phyloP scores from a whole-genome alignment of 2,329 filamentous ascomycete species.

The Paecilomyces fulvus region DNA sequence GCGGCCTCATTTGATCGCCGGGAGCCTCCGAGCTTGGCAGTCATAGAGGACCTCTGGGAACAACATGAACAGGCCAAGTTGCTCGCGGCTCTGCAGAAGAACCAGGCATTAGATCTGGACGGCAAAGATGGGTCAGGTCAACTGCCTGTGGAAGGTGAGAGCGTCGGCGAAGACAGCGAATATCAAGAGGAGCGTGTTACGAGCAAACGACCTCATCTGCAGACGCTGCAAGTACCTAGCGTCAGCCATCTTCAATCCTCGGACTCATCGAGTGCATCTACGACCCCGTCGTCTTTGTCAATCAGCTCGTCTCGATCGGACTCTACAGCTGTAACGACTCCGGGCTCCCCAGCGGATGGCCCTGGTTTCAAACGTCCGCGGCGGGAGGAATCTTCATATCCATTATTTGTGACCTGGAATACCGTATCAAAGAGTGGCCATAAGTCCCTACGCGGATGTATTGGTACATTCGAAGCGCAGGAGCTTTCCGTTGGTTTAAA shows the following conservation, averaged over 20 bases:
- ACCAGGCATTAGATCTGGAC: conserved; percentile 11
- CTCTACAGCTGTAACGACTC: conserved; percentile 35
- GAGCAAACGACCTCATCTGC: conserved; percentile 9
- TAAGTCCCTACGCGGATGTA: conserved; percentile 78
- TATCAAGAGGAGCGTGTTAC: conserved; percentile 4
- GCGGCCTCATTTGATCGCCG: conserved; percentile 65
- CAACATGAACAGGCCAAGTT: conserved; percentile 38
- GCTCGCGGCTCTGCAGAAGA: conserved; percentile 25
- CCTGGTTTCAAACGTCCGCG: conserved; percentile 13
- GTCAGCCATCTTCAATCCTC: conserved; percentile 30
- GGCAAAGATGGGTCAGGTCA: conserved; percentile 6
- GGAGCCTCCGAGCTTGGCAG: conserved; percentile 56
- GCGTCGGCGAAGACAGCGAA: conserved; percentile 16
- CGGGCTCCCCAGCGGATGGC: conserved; percentile 30
- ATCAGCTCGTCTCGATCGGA: conserved; percentile 39
- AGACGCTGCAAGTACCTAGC: conserved; percentile 21
- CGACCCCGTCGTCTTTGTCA: conserved; percentile 38
- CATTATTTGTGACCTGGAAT: conserved; percentile 95
- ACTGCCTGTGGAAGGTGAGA: conserved; percentile 14
- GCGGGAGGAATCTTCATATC: conserved; percentile 46
- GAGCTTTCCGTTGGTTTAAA: conserved; percentile 64
- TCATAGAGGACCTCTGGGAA: conserved; percentile 63
- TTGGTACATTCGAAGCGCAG: conserved; percentile 82
- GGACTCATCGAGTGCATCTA: conserved; percentile 30
- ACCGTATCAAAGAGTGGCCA: conserved; percentile 53